Conservation (phyloP, 768 basidiomycete genomes). For the Podaxis carcinomalis region DNA sequence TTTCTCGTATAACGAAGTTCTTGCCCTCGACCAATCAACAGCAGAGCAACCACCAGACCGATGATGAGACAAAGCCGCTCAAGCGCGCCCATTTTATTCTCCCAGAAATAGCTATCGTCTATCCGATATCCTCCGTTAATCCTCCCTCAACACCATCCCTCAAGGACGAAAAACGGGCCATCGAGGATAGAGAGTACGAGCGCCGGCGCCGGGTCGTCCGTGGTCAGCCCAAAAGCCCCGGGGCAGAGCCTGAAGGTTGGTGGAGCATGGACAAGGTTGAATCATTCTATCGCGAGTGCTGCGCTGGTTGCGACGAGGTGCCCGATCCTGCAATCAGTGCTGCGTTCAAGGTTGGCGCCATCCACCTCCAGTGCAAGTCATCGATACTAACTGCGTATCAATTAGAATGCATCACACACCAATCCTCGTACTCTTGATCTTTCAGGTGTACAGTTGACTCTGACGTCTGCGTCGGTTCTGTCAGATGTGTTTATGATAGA, state of each 20-base stretch:
- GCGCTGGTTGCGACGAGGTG: slow-evolving; percentile 68
- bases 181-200: slow-evolving; percentile 72
- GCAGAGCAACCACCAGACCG: slow-evolving; percentile 21
- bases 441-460: slow-evolving; percentile 73
- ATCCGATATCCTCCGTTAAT: slow-evolving; percentile 82
- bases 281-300: slow-evolving; percentile 84
- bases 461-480: slow-evolving; percentile 69
- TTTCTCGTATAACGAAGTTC: slow-evolving; percentile 72
- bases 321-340: slow-evolving; percentile 61
- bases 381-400: not conserved
- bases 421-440: slow-evolving; percentile 73
- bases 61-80: slow-evolving; percentile 54
- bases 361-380: not conserved
- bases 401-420: slow-evolving; percentile 48
- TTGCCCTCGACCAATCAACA: slow-evolving; percentile 52
- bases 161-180: slow-evolving; percentile 78
- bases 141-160: slow-evolving; percentile 79
- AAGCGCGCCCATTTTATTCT: slow-evolving; percentile 91
- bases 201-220: slow-evolving; percentile 61
- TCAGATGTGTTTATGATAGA: slow-evolving; percentile 91
- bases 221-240: slow-evolving; percentile 40
- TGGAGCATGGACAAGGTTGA: slow-evolving; percentile 87
- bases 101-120: slow-evolving; percentile 80
- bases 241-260: slow-evolving; percentile 52
- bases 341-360: slow-evolving; percentile 60